Base-by-base conservation (phyloP, 768 basidiomycete genomes). In the Boletus rex-veris region DNA sequence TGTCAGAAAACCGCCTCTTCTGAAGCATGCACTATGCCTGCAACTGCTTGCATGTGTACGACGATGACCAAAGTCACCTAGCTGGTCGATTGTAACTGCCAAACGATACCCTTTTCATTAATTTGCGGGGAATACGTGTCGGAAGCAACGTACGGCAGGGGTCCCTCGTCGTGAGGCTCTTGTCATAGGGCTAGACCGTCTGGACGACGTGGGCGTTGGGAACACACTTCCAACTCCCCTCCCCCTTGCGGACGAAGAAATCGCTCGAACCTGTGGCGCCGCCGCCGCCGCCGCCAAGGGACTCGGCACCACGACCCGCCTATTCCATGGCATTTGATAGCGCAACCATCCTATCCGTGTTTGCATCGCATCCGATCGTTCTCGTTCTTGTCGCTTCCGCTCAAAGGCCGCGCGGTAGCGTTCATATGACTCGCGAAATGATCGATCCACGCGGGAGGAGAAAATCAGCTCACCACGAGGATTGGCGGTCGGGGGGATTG, bases 391-490 rank as follows among this genome's bases (percentile, higher is more conserved):
- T 24, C 92, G 73, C 58, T 80, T 77, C 47, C 85, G 75, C 73
- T 98, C 96, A 70, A 97, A 98, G 30, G 85, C 85, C 9, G 84
- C 76, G 19, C 96, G 82, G 71, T 98, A 93, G 15, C 92, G 82
- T 69, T 98, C 95, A 72, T 99, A 99, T 0, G 87, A 80, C 51
- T 98, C 97, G 21, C 90, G 78, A 70, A 98, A 98, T 18, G 70
- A 64, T 48, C 80, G 79, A 55, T 91, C 88, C 18, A 99, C 88
- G 43, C 90, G 84, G 11, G 87, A 90, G 3, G 90, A 93, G 73
- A 99, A 97, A 51, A 98, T 97, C 54, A 99, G 83, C 66, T 99
- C 97, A 46, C 97, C 96, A 14, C 95, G 86, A 4, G 96, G 94
- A 69, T 93, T 97, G 28, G 77, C 76, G 14, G 92, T 80, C 1